Conservation (phyloP, 129 eudicot species). For the Lactuca saligna region DNA sequence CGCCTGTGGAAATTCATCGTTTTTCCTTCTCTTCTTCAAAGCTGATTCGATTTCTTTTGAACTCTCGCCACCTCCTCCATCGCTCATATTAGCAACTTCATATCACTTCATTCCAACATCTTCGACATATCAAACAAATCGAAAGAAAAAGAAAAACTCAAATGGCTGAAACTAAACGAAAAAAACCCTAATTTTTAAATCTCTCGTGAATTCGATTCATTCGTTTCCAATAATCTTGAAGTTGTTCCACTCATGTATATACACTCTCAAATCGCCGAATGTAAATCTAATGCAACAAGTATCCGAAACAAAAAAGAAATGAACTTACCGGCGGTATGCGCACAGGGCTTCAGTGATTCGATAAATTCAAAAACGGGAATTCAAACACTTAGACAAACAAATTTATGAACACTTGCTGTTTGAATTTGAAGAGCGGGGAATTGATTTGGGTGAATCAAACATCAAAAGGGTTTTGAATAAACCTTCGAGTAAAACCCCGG, state of each 20-base stretch:
- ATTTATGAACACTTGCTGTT: constrained; percentile 11
- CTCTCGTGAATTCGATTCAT: constrained; percentile 1
- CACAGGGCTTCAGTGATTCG: constrained; percentile 17
- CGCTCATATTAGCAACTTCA: constrained; percentile 85
- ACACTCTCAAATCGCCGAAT: neutral
- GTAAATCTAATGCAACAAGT: constrained; percentile 16
- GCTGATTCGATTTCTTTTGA: constrained; percentile 34
- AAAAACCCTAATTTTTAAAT: constrained; percentile 33
- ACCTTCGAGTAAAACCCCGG: constrained; percentile 36
- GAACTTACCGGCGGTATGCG: constrained; percentile 33
- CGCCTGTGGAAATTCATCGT: constrained; percentile 58
- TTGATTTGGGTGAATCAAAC: constrained; percentile 24
- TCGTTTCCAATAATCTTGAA: neutral
- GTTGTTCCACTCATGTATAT: neutral
- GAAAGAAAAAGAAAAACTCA: neutral
- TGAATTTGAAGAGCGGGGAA: constrained; percentile 36
- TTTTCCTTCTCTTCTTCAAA: constrained; percentile 32
- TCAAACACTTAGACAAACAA: neutral
- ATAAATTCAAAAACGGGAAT: constrained; percentile 9
- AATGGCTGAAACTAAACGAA: constrained; percentile 5
- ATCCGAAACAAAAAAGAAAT: constrained; percentile 2
- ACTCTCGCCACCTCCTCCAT: constrained; percentile 73
- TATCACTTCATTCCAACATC: constrained; percentile 50
- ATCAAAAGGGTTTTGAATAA: constrained; percentile 31
- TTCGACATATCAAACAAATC: neutral